phyloP scores from a whole-genome alignment of 2,329 filamentous ascomycete species.

The Mariannaea sp. region DNA sequence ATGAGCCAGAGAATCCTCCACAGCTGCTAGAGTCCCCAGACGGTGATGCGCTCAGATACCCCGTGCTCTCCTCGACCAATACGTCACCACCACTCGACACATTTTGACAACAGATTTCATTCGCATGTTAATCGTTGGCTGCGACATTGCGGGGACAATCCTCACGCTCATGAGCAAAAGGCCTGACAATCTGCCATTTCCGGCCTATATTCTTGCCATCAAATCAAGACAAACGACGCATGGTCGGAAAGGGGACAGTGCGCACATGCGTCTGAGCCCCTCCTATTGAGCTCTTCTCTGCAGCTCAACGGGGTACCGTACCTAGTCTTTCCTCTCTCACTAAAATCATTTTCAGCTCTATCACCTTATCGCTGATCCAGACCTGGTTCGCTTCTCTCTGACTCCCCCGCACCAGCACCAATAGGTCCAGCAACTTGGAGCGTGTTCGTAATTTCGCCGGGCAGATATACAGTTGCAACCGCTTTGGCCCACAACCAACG shows the following conservation, averaged over 20 bases:
- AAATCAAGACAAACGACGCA: background rate
- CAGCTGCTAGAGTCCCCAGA: slow-evolving; percentile 13
- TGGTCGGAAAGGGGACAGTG: slow-evolving; percentile 18
- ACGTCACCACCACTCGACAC: no score
- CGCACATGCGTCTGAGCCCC: background rate
- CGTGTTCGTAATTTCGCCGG: no score
- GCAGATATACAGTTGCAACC: no score
- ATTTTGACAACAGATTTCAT: background rate
- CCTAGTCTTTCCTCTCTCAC: no score
- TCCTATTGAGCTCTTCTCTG: no score
- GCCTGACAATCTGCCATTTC: background rate
- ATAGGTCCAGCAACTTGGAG: no score
- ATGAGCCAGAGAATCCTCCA: slow-evolving; percentile 5
- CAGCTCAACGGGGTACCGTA: no score
- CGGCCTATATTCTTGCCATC: background rate
- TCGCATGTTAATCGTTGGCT: background rate
- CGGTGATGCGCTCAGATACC: slow-evolving; percentile 1
- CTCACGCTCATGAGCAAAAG: background rate
- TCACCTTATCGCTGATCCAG: background rate
- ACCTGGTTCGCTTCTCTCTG: background rate
- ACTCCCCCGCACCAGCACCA: background rate
- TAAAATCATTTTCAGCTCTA: no score
- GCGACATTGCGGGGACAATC: background rate
- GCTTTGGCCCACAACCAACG: no score
- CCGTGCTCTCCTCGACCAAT: background rate